A percentile compares a stretch with the other conserved stretches of the same genome.
These are phyloP conservation scores for Neocucurbitaria cava DNA, from an alignment of 2,329 filamentous ascomycete species.

Conservation along the genomic window DNA sequence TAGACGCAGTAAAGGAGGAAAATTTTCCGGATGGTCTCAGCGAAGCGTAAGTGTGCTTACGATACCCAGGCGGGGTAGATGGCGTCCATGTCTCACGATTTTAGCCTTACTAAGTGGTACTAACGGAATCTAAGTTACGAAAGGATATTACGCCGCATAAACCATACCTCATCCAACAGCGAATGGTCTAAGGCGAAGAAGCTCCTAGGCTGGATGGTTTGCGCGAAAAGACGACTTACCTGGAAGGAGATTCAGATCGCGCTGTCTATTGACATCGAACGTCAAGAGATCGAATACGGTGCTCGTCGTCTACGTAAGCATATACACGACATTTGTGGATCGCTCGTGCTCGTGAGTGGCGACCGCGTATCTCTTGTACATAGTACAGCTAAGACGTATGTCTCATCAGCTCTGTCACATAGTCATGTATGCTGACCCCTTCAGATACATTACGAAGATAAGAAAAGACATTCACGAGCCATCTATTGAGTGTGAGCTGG, in stretches of 20 bases:
- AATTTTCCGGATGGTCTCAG: conserved; percentile 27
- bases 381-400: conserved; percentile 8
- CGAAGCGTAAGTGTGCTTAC: conserved; percentile 26
- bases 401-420: background rate
- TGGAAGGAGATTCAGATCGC: conserved; percentile 39
- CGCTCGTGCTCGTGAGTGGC: conserved; percentile 16
- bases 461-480: conserved; percentile 26
- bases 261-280: conserved; percentile 27
- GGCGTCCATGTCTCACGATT: background rate
- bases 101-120: background rate
- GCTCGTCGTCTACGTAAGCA: conserved; percentile 23
- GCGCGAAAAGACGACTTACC: conserved; percentile 32
- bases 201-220: conserved; percentile 37
- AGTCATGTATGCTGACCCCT: background rate
- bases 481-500: conserved; percentile 33
- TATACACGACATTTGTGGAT: conserved; percentile 37
- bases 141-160: conserved; percentile 32
- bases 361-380: conserved; percentile 7
- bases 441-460: conserved; percentile 28
- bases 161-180: conserved; percentile 1
- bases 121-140: conserved; percentile 21
- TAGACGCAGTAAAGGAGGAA: conserved; percentile 17
- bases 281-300: conserved; percentile 28
- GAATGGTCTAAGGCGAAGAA: conserved; percentile 27
- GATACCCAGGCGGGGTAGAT: background rate